phyloP scores from a whole-genome alignment of 495 filamentous ascomycete genomes.

The Umbilicaria muhlenbergii region DNA sequence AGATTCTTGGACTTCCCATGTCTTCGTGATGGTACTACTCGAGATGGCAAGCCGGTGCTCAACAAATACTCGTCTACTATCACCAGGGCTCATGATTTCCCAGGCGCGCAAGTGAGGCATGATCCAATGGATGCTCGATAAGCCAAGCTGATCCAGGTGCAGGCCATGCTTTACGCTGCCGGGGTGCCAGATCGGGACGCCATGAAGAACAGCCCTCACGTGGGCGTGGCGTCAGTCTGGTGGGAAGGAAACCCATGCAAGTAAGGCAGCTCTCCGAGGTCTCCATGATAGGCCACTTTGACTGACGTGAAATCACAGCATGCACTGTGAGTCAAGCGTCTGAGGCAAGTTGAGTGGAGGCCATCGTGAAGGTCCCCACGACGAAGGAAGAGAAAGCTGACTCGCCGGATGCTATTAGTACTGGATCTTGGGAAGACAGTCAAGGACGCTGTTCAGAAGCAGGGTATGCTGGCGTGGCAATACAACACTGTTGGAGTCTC shows the following conservation, averaged over 20 bases:
- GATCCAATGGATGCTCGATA: constrained; percentile 1
- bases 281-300: not conserved
- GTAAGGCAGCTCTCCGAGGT: constrained; percentile 11
- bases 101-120: constrained; percentile 65
- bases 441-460: constrained; percentile 65
- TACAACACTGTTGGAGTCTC: constrained; percentile 93
- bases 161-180: constrained; percentile 95
- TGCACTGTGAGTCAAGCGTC: constrained; percentile 17
- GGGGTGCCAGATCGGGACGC: constrained; percentile 69
- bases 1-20: constrained; percentile 47
- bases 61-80: constrained; percentile 60
- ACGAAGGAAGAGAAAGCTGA: not conserved
- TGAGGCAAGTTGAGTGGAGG: not conserved
- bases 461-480: constrained; percentile 81
- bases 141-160: not conserved
- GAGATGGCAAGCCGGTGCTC: constrained; percentile 46
- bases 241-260: constrained; percentile 97
- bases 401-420: constrained; percentile 29
- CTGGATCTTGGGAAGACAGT: constrained; percentile 81
- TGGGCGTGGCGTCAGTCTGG: constrained; percentile 84
- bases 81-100: constrained; percentile 78
- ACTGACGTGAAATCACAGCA: constrained; percentile 14
- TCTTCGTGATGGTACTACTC: constrained; percentile 37
- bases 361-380: not conserved
- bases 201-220: constrained; percentile 84